These are phyloP conservation scores for Yamadazyma kitorensis DNA, from an alignment of 805 yeast genomes.

Conservation along the genomic window DNA sequence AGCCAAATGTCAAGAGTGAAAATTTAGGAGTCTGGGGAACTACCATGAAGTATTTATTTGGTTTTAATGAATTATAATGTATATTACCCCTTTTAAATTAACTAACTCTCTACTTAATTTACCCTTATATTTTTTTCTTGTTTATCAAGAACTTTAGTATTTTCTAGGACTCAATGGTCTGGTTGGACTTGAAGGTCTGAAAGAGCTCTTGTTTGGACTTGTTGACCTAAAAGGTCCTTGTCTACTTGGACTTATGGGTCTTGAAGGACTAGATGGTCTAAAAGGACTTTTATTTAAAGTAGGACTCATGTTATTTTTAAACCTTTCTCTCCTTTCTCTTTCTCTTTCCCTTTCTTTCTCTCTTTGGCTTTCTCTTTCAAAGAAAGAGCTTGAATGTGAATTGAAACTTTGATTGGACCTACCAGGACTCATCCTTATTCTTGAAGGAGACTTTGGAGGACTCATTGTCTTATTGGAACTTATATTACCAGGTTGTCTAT, in stretches of 20 bases:
- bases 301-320: too few species aligned
- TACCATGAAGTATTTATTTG: slow-evolving; percentile 36
- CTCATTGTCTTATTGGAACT: not conserved
- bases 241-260: slow-evolving; percentile 1
- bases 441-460: too few species aligned
- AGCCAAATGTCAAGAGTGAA: slow-evolving; percentile 23
- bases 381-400: too few species aligned
- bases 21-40: slow-evolving; percentile 34
- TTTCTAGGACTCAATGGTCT: not conserved
- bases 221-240: not conserved
- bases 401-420: too few species aligned
- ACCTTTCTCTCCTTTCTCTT: too few species aligned
- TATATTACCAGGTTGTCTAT: not conserved
- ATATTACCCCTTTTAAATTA: too few species aligned
- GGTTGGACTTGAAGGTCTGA: slow-evolving; percentile 1
- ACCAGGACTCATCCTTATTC: too few species aligned
- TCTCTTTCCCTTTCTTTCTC: too few species aligned
- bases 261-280: not conserved
- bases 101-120: too few species aligned
- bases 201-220: slow-evolving; percentile 1
- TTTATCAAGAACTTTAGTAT: not conserved
- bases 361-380: too few species aligned
- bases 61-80: slow-evolving; percentile 40
- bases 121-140: slow-evolving; percentile 4
- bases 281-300: too few species aligned